A percentile compares a stretch with the other conserved stretches of the same genome.
Evolutionary conservation across 192 early-diverging fungal species (phyloP).

Genomic region (Backusella tarrabulga): DNA sequence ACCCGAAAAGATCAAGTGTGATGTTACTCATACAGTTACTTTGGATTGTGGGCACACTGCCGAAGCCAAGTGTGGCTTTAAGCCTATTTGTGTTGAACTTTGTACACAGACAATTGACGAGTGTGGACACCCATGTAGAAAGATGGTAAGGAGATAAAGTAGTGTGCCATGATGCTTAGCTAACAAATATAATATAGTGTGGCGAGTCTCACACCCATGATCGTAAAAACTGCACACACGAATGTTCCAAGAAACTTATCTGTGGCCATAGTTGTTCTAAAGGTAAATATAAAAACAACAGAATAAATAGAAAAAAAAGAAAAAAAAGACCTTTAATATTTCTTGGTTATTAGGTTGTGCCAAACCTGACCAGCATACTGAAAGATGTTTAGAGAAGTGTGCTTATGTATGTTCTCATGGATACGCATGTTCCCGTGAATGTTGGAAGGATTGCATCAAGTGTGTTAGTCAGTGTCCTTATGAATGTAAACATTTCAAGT

Average conservation of each 20-base stretch:
- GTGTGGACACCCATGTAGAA: conserved; percentile 23
- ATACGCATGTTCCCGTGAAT: conserved; percentile 20
- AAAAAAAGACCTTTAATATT: not conserved
- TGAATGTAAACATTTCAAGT: conserved; percentile 25
- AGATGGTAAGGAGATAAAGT: not conserved
- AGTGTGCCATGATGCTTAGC: not conserved
- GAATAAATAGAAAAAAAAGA: no score
- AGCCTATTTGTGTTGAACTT: not conserved
- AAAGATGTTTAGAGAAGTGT: conserved; percentile 26
- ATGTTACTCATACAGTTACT: not conserved
- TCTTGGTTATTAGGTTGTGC: conserved; percentile 25
- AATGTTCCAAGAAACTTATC: conserved; percentile 31
- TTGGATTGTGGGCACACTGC: not conserved
- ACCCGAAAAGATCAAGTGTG: not conserved
- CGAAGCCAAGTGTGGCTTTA: not conserved
- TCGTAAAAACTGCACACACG: conserved; percentile 11
- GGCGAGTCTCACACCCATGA: conserved; percentile 23
- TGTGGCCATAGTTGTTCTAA: conserved; percentile 35
- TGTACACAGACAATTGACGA: conserved; percentile 4
- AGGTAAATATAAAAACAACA: conserved; percentile 8
- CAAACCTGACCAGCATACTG: conserved; percentile 30
- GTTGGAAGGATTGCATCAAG: conserved; percentile 27
- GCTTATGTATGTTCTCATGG: conserved; percentile 30
- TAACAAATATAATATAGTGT: conserved; percentile 15
- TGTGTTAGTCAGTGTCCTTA: conserved; percentile 25